These are phyloP conservation scores for Colletotrichum cereale DNA, from an alignment of 2,329 filamentous ascomycete genomes.

Conservation along the genomic window DNA sequence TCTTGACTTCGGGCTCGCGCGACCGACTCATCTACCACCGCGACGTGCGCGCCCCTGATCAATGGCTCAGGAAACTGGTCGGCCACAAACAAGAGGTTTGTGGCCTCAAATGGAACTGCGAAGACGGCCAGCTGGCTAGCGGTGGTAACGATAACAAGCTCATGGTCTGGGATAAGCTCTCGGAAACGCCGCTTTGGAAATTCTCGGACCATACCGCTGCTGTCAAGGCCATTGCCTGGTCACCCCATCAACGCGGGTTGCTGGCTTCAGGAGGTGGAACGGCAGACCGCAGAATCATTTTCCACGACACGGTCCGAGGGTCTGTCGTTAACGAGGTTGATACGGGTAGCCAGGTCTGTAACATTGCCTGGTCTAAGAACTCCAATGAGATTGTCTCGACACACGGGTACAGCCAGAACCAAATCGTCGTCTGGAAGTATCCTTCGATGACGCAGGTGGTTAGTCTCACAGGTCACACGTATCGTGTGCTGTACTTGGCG, in stretches of 20 bases:
- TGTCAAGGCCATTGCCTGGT: constrained; percentile 98
- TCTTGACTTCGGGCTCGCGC: constrained; percentile 93
- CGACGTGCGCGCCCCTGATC: constrained; percentile 92
- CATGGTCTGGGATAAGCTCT: constrained; percentile 97
- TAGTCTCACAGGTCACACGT: constrained; percentile 95
- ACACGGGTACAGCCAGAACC: constrained; percentile 97
- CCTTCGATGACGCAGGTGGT: constrained; percentile 98
- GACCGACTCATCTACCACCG: constrained; percentile 96
- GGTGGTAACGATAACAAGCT: constrained; percentile 99
- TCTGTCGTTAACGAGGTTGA: constrained; percentile 88
- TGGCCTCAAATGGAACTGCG: constrained; percentile 95
- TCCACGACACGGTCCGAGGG: constrained; percentile 95
- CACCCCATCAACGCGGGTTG: constrained; percentile 92
- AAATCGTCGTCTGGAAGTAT: constrained; percentile 99
- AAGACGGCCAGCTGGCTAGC: constrained; percentile 93
- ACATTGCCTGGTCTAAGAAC: constrained; percentile 96
- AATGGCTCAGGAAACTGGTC: constrained; percentile 87
- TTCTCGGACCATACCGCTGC: constrained; percentile 96
- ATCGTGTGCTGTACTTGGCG: constrained; percentile 93
- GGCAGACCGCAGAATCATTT: constrained; percentile 95
- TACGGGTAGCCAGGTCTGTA: constrained; percentile 98
- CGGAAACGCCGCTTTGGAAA: constrained; percentile 91
- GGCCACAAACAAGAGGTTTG: constrained; percentile 99
- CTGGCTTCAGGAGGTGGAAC: constrained; percentile 97
- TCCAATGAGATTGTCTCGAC: constrained; percentile 98